Percentiles rank a stretch among this genome's conserved stretches.
These are phyloP conservation scores for Dryas drummondii DNA, from an alignment of 306 rosid species.

Conservation along the genomic window DNA sequence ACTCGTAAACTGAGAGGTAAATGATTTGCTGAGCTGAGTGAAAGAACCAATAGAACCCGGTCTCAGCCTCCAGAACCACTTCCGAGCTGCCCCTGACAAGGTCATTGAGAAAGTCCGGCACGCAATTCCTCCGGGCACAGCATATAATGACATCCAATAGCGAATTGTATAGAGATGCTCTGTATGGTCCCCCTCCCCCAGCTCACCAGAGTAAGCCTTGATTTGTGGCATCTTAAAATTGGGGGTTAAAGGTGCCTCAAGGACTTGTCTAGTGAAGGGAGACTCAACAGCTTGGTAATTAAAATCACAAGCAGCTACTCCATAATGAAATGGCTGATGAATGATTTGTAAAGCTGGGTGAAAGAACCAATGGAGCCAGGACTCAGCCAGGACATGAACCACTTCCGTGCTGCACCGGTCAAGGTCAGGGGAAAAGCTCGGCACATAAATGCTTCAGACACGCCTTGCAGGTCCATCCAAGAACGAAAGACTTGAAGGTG, in stretches of 20 bases:
- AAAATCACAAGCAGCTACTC: too few relatives aligned
- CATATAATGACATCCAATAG: neutral
- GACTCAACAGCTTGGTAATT: too few relatives aligned
- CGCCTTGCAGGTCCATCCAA: neutral
- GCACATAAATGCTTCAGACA: neutral
- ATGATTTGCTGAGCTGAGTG: neutral
- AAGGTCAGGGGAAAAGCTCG: neutral
- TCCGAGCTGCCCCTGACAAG: neutral
- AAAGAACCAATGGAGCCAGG: neutral
- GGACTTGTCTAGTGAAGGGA: too few relatives aligned
- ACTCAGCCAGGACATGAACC: neutral
- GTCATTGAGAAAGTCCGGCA: neutral
- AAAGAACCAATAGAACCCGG: conserved; percentile 1
- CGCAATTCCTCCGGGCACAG: neutral
- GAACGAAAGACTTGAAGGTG: neutral
- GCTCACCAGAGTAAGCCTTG: too few relatives aligned
- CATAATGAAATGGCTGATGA: neutral
- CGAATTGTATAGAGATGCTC: too few relatives aligned
- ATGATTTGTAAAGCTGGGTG: neutral
- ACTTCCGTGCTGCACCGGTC: neutral
- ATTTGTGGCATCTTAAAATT: too few relatives aligned
- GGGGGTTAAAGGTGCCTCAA: too few relatives aligned
- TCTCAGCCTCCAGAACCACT: neutral
- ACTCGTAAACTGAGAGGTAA: neutral
- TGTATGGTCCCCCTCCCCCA: too few relatives aligned